Conservation (phyloP, 345 rosid genomes). For the Lepidium sativum region DNA sequence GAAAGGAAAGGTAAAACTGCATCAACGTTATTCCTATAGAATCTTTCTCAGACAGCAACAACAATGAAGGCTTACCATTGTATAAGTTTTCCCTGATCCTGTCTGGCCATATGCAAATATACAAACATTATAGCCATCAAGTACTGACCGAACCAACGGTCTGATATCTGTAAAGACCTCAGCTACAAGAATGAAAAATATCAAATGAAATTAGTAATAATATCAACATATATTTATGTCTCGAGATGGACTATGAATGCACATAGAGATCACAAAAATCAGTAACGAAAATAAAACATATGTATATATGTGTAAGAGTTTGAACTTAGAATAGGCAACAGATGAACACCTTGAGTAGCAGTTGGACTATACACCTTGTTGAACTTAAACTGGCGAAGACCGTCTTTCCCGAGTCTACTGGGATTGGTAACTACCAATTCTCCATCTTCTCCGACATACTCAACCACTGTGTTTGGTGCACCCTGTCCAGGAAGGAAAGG, state of each 20-base stretch:
- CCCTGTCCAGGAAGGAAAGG: constrained; percentile 67
- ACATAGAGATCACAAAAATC: background rate
- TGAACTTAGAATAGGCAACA: background rate
- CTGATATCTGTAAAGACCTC: constrained; percentile 69
- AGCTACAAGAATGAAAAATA: constrained; percentile 38
- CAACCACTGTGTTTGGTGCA: constrained; percentile 45
- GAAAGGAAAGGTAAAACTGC: background rate
- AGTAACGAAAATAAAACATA: background rate
- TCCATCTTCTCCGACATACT: constrained; percentile 71
- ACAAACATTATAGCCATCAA: constrained; percentile 86
- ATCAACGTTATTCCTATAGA: background rate
- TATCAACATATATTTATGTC: background rate
- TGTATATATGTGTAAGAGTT: no score
- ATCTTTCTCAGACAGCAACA: background rate
- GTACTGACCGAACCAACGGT: constrained; percentile 63
- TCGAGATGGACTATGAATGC: background rate
- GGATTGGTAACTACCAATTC: constrained; percentile 65
- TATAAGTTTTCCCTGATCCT: constrained; percentile 92
- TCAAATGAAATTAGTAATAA: constrained; percentile 8
- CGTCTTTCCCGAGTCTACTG: constrained; percentile 69
- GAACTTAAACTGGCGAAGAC: constrained; percentile 56
- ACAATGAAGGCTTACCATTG: constrained; percentile 47
- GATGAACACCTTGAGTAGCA: constrained; percentile 69
- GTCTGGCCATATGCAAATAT: constrained; percentile 99
- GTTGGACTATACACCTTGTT: constrained; percentile 64